Evolutionary conservation across 176 grass and related monocot genomes (phyloP), one percentile per base, ranked within the genome.

Genomic region (Musa schizocarpa): DNA sequence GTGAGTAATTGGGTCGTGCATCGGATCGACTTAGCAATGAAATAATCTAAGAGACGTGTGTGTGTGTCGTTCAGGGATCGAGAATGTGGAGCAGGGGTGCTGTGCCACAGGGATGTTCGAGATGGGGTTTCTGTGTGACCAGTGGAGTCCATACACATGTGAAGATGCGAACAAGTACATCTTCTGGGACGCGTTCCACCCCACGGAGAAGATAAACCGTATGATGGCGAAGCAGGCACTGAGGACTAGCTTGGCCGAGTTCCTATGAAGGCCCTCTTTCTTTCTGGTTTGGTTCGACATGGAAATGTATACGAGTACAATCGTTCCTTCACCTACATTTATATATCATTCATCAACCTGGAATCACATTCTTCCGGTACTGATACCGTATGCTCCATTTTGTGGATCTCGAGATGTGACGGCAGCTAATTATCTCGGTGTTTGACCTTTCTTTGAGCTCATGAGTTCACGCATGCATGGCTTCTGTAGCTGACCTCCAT

Each of bases 171-270:
- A 72, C 43, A 53, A 54, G 20, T 72, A 53, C 14, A 13, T 72
- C 11, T 74, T 74, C 53, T 74, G 72, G 72, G 72, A 74, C 13
- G 53, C 53, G 7, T 55, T 74, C 53, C 72, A 74, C 13, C 72
- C 72, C 13, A 74, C 53, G 3, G 52, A 74, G 72, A 74, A 74
- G 13, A 17, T 74, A 0, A 74, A 74, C n/a, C 53, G 72, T 0
- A 3, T 74, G 17, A 9, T 74, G 52, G 71, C 50, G 2, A 10
- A 53, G 17, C 69, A 53, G 3, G 21, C 50, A 0, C 69, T 72
- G 1, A 53, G 16, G 9, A 68, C 69, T n/a, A 52, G 9, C 12
- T 23, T 72, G 48, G 69, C 43, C n/a, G 69, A 72, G 8, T 72
- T 72, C 69, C 20, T 52, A 11, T 71, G 50, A 68, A 64, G 34